These are phyloP conservation scores for Tricholoma saponaceum DNA, from an alignment of 768 basidiomycete genomes.

Conservation along the genomic window DNA sequence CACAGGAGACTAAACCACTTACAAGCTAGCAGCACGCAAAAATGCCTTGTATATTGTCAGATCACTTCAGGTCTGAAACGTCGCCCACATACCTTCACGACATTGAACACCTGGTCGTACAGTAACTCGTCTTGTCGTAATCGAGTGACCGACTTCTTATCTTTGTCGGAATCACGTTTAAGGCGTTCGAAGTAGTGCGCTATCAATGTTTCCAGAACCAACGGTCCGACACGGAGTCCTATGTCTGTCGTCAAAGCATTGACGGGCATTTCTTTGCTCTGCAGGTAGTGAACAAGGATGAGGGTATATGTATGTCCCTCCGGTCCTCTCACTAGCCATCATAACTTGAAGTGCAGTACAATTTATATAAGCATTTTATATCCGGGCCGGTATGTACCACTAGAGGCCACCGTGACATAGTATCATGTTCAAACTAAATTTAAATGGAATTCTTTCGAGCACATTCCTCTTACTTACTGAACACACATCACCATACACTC, in stretches of 20 bases:
- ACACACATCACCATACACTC: too few species aligned
- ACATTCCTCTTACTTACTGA: too few species aligned
- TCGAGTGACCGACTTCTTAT: slow-evolving; percentile 37
- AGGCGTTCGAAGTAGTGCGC: slow-evolving; percentile 79
- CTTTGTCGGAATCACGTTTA: slow-evolving; percentile 33
- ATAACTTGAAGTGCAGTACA: too few species aligned
- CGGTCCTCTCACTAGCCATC: too few species aligned
- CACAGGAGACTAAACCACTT: background rate
- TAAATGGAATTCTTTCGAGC: too few species aligned
- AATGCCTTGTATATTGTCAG: slow-evolving; percentile 49
- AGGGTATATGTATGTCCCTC: background rate
- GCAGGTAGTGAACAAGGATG: background rate
- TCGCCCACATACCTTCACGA: slow-evolving; percentile 54
- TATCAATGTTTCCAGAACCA: slow-evolving; percentile 73
- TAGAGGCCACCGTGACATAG: too few species aligned
- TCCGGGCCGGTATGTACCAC: too few species aligned
- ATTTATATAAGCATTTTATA: too few species aligned
- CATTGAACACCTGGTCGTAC: slow-evolving; percentile 76
- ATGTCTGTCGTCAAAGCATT: slow-evolving; percentile 62
- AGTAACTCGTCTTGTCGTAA: slow-evolving; percentile 71
- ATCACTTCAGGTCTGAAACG: background rate
- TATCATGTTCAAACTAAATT: too few species aligned
- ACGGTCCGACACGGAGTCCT: slow-evolving; percentile 63
- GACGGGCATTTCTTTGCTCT: slow-evolving; percentile 20
- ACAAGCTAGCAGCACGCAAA: slow-evolving; percentile 68